A percentile compares a stretch with the other conserved stretches of the same genome.
These are phyloP conservation scores for Mesotaenium endlicherianum DNA, from an alignment of 139 green algal species.

Conservation along the genomic window DNA sequence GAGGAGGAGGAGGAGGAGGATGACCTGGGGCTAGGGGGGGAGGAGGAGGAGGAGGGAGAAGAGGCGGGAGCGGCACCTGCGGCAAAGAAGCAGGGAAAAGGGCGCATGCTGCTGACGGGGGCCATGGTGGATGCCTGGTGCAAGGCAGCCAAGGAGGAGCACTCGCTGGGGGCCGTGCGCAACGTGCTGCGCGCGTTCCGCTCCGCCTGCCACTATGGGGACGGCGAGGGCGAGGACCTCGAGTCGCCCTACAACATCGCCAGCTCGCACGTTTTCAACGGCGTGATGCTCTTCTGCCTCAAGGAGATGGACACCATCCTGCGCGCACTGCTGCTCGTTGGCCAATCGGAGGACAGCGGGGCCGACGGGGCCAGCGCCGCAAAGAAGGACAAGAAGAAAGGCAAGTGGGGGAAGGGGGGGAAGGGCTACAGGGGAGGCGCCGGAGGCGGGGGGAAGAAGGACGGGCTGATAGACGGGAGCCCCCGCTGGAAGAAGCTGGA, in stretches of 20 bases:
- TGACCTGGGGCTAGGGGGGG: conserved; percentile 37
- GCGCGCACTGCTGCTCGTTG: conserved; percentile 63
- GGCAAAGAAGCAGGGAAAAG: conserved; percentile 37
- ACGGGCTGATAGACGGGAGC: background rate
- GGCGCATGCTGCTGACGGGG: conserved; percentile 60
- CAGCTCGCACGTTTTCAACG: conserved; percentile 78
- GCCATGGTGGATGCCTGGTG: conserved; percentile 74
- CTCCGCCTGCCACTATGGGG: conserved; percentile 82
- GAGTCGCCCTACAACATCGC: conserved; percentile 62
- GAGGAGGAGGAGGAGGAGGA: conserved; percentile 59
- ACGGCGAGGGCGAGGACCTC: conserved; percentile 47
- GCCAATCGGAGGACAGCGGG: background rate
- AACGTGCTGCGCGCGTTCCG: conserved; percentile 71
- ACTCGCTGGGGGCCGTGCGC: conserved; percentile 25
- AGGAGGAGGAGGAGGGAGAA: conserved; percentile 15
- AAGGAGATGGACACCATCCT: conserved; percentile 79
- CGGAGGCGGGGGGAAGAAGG: background rate
- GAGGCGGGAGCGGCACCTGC: conserved; percentile 14
- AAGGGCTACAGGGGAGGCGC: background rate
- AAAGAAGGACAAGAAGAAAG: background rate
- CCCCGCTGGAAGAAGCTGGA: conserved; percentile 73
- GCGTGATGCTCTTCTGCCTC: conserved; percentile 80
- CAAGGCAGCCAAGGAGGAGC: conserved; percentile 32
- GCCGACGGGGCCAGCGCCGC: background rate
- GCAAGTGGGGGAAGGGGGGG: background rate